phyloP scores from a whole-genome alignment of 345 rosid species.

The Fremontodendron californicum region DNA sequence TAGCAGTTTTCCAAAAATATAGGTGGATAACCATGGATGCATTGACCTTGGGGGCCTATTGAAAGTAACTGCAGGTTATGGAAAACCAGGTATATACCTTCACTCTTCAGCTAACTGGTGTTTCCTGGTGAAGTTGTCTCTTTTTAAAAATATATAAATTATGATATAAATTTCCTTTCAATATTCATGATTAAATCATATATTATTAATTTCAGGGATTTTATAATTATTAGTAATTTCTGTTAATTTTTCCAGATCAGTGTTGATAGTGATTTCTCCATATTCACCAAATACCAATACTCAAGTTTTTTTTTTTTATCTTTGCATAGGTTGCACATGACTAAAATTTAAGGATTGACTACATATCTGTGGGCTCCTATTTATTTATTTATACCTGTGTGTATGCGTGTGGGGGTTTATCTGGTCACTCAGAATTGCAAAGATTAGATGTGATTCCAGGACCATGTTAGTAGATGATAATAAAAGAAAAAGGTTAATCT shows the following conservation, averaged over 20 bases:
- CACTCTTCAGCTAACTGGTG: neutral
- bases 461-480: neutral
- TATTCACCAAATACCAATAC: neutral
- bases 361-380: neutral
- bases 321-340: neutral
- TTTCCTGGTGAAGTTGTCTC: neutral
- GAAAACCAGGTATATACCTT: constrained; percentile 41
- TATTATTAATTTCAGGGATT: neutral
- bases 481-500: neutral
- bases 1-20: neutral
- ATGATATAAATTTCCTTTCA: neutral
- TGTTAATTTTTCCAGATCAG: neutral
- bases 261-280: neutral
- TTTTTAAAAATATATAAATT: neutral
- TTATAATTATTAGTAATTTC: neutral
- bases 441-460: neutral
- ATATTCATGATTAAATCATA: neutral
- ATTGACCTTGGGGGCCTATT: constrained; percentile 55
- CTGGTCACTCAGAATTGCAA: neutral
- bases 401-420: too few relatives aligned
- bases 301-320: neutral
- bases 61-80: constrained; percentile 59
- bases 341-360: neutral
- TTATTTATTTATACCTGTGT: too few relatives aligned
- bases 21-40: constrained; percentile 58